phyloP scores from a whole-genome alignment of 2,329 filamentous ascomycete species.

The Rhexocercosporidium sp. region DNA sequence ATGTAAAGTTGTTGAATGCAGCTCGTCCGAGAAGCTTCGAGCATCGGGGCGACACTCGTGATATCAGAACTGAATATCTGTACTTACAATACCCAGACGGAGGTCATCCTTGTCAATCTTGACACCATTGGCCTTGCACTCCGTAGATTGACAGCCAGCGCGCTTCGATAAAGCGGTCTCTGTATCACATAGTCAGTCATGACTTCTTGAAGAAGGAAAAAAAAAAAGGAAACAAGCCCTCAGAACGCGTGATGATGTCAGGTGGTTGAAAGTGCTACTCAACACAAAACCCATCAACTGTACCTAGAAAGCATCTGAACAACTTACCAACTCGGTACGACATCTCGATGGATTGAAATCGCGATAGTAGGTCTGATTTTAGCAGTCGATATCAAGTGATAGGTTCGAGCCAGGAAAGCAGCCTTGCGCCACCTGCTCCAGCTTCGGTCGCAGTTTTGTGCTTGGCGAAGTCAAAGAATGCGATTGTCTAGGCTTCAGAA shows the following conservation, averaged over 20 bases:
- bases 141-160: slow-evolving; percentile 71
- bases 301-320: slow-evolving; percentile 20
- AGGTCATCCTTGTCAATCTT: slow-evolving; percentile 84
- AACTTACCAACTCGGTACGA: slow-evolving; percentile 44
- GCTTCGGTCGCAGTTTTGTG: background rate
- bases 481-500: background rate
- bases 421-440: slow-evolving; percentile 1
- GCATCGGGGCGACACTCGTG: too few relatives aligned
- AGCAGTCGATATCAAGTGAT: background rate
- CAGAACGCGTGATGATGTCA: slow-evolving; percentile 5
- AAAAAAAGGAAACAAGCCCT: background rate
- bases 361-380: background rate
- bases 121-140: slow-evolving; percentile 70
- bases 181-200: slow-evolving; percentile 44
- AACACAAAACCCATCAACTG: slow-evolving; percentile 36
- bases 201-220: background rate
- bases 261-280: background rate
- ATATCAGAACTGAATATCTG: too few relatives aligned
- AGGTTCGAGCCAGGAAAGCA: background rate
- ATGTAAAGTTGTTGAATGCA: too few relatives aligned
- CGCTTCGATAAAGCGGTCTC: slow-evolving; percentile 74
- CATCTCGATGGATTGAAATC: slow-evolving; percentile 29
- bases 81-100: slow-evolving; percentile 65
- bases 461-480: background rate
- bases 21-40: background rate